Percentiles rank a stretch among this genome's conserved stretches.
phyloP scores from a whole-genome alignment of 1,139 yeast species.

The Zygosaccharomyces sapae region DNA sequence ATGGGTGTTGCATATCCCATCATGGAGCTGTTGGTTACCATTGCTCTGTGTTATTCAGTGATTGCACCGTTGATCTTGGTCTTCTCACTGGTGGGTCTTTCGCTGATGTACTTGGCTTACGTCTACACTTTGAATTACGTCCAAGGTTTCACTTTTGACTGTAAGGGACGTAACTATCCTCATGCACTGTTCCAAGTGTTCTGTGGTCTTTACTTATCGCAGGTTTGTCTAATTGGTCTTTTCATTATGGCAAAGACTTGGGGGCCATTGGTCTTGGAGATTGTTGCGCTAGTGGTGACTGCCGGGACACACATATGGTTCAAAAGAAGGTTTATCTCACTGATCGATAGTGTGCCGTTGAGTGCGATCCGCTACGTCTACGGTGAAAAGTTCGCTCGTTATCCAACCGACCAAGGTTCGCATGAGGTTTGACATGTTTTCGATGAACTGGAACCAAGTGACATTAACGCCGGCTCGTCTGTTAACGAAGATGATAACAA shows the following conservation, averaged over 20 bases:
- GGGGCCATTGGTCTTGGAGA: conserved; percentile 69
- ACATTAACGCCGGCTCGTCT: conserved; percentile 4
- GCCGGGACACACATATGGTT: conserved; percentile 53
- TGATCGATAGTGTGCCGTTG: conserved; percentile 68
- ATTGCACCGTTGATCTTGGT: conserved; percentile 72
- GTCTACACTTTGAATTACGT: conserved; percentile 57
- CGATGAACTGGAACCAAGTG: conserved; percentile 35
- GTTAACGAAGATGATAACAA: conserved; percentile 11
- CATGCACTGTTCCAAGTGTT: conserved; percentile 62
- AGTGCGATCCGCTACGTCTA: conserved; percentile 61
- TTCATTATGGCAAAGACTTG: conserved; percentile 68
- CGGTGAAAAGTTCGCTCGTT: conserved; percentile 42
- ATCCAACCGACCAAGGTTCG: conserved; percentile 60
- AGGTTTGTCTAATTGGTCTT: conserved; percentile 60
- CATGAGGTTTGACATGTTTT: conserved; percentile 56
- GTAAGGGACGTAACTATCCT: conserved; percentile 65
- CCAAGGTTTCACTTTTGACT: conserved; percentile 51
- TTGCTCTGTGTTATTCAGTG: conserved; percentile 68
- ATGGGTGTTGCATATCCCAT: conserved; percentile 81
- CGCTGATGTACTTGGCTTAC: conserved; percentile 57
- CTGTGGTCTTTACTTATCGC: conserved; percentile 62
- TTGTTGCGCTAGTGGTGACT: conserved; percentile 48
- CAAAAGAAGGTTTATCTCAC: conserved; percentile 55
- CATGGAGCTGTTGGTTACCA: conserved; percentile 65
- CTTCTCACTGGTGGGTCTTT: conserved; percentile 58